Evolutionary conservation across 2,329 filamentous ascomycete genomes (phyloP).

Genomic region (Ceratocystis albifundus): DNA sequence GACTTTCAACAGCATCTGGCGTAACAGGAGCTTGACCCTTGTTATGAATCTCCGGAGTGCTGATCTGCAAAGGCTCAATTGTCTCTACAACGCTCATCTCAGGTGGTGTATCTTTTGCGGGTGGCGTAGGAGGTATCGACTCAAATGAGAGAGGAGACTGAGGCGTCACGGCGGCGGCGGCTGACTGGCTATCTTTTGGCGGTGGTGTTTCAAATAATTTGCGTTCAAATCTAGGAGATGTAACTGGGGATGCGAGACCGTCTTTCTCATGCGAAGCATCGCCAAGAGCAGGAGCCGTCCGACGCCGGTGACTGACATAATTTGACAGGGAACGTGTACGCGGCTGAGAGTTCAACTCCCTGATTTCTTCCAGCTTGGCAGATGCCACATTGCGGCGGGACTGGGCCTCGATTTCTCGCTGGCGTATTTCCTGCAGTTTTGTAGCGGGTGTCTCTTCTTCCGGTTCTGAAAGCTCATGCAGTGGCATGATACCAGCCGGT

Average conservation of each 20-base stretch:
- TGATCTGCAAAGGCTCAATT: background rate
- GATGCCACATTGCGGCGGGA: conserved; percentile 13
- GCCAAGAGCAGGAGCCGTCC: background rate
- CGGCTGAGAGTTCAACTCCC: conserved; percentile 36
- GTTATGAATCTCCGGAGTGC: background rate
- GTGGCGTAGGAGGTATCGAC: conserved; percentile 19
- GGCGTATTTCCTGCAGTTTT: conserved; percentile 40
- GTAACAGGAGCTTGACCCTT: background rate
- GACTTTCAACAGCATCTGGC: background rate
- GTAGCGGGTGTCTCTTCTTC: conserved; percentile 25
- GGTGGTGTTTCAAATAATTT: conserved; percentile 16
- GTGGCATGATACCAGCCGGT: conserved; percentile 15
- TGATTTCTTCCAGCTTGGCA: conserved; percentile 39
- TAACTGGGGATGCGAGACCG: background rate
- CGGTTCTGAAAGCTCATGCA: conserved; percentile 20
- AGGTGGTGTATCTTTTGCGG: conserved; percentile 17
- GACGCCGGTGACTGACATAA: conserved; percentile 14
- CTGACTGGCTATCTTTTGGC: background rate
- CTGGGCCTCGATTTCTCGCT: conserved; percentile 33
- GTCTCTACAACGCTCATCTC: background rate
- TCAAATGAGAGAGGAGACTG: background rate
- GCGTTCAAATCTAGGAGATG: conserved; percentile 9
- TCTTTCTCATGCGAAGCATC: conserved; percentile 12
- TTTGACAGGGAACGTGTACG: conserved; percentile 16
- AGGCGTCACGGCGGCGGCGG: background rate